Percentiles rank a stretch among this genome's conserved stretches.
phyloP scores from a whole-genome alignment of 192 early-diverging fungal genomes.

The Coemansia reversa region DNA sequence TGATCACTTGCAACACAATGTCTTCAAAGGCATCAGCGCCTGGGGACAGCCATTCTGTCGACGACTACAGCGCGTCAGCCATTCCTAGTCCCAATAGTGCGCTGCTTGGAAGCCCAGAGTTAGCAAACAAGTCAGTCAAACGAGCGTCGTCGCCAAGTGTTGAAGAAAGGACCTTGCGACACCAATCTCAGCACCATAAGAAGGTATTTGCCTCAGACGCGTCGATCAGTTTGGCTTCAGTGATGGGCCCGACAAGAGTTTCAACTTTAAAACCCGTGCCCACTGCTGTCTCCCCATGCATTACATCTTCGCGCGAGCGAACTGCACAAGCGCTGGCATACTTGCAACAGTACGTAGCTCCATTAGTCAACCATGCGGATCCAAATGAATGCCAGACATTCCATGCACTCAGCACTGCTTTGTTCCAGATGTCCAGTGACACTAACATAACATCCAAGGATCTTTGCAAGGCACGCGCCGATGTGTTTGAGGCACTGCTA shows the following conservation, averaged over 20 bases:
- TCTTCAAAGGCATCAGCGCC: no score
- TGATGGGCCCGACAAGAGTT: neutral
- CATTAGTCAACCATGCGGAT: slow-evolving; percentile 66
- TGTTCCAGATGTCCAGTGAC: slow-evolving; percentile 32
- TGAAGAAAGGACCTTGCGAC: slow-evolving; percentile 3
- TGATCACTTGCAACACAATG: neutral
- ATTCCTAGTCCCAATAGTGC: slow-evolving; percentile 47
- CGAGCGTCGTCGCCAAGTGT: slow-evolving; percentile 8
- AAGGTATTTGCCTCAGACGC: slow-evolving; percentile 3
- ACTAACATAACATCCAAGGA: slow-evolving; percentile 1
- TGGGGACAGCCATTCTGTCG: neutral
- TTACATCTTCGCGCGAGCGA: neutral
- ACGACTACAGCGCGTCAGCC: slow-evolving; percentile 38
- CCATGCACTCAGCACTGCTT: slow-evolving; percentile 48
- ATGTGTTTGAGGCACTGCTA: slow-evolving; percentile 43
- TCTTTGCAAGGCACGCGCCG: slow-evolving; percentile 26
- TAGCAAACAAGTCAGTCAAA: slow-evolving; percentile 9
- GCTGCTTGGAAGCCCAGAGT: slow-evolving; percentile 10
- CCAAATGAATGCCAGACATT: slow-evolving; percentile 35
- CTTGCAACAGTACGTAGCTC: slow-evolving; percentile 69
- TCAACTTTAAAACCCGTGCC: neutral
- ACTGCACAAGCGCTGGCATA: slow-evolving; percentile 70
- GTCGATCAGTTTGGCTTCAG: no score
- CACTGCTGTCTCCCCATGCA: neutral
- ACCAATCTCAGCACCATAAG: slow-evolving; percentile 21